Conservation (phyloP, 441 rosid species). For the Pelargonium fulgidum region DNA sequence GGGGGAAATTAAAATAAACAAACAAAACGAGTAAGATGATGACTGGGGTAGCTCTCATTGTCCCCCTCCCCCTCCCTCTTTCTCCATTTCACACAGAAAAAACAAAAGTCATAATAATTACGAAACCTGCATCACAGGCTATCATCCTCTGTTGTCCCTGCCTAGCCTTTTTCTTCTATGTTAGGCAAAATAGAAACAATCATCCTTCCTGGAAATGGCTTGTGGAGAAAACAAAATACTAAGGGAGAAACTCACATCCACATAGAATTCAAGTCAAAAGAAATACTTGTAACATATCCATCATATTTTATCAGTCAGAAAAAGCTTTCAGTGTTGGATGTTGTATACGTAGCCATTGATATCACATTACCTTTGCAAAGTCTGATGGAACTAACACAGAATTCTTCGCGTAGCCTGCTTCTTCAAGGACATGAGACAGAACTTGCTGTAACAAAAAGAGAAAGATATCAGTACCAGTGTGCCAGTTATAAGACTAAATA, state of each 20-base stretch:
- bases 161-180: too few species aligned
- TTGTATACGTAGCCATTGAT: background rate
- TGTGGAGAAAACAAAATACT: background rate
- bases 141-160: too few species aligned
- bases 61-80: too few species aligned
- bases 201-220: background rate
- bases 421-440: conserved; percentile 33
- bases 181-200: background rate
- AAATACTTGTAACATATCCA: background rate
- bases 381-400: conserved; percentile 29
- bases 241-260: too few species aligned
- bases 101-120: too few species aligned
- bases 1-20: too few species aligned
- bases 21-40: too few species aligned
- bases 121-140: too few species aligned
- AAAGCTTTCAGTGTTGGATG: background rate
- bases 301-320: background rate
- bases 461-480: background rate
- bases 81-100: too few species aligned
- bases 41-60: too few species aligned
- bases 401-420: conserved; percentile 36
- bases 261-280: background rate
- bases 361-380: conserved; percentile 31
- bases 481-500: background rate
- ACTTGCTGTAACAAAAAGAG: conserved; percentile 32